phyloP scores from a whole-genome alignment of 331 rosid genomes.

The Rosa hybrid region DNA sequence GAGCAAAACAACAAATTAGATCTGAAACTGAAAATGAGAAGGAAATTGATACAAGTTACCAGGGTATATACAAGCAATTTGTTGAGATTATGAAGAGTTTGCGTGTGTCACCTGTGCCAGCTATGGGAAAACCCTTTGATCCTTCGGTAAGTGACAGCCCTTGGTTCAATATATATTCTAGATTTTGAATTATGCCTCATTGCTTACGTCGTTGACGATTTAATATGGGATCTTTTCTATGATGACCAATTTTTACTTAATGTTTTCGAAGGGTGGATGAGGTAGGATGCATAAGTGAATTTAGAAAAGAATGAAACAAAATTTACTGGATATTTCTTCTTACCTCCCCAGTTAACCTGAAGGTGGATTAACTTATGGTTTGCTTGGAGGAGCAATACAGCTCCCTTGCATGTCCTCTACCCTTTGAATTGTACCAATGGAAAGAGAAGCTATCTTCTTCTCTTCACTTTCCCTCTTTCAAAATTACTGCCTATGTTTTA shows the following conservation, averaged over 20 bases:
- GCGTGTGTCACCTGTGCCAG: constrained; percentile 63
- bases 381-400: neutral
- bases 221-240: neutral
- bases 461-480: neutral
- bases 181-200: neutral
- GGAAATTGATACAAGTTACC: constrained; percentile 81
- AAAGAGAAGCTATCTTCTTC: neutral
- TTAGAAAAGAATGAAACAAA: neutral
- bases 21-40: constrained; percentile 72
- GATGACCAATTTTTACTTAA: too few relatives aligned
- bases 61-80: constrained; percentile 90
- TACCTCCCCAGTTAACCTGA: neutral
- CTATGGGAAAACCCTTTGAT: constrained; percentile 87
- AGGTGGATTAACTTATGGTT: neutral
- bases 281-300: neutral
- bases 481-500: neutral
- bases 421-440: neutral
- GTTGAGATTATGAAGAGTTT: constrained; percentile 79
- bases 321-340: neutral
- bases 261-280: too few relatives aligned
- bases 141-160: constrained; percentile 62
- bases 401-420: neutral
- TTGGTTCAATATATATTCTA: neutral
- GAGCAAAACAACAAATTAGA: constrained; percentile 61
- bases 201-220: constrained; percentile 2